Evolutionary conservation across 208 protist species (phyloP), one percentile per base, ranked within the genome.

Genomic region (Lotmaria passim): DNA sequence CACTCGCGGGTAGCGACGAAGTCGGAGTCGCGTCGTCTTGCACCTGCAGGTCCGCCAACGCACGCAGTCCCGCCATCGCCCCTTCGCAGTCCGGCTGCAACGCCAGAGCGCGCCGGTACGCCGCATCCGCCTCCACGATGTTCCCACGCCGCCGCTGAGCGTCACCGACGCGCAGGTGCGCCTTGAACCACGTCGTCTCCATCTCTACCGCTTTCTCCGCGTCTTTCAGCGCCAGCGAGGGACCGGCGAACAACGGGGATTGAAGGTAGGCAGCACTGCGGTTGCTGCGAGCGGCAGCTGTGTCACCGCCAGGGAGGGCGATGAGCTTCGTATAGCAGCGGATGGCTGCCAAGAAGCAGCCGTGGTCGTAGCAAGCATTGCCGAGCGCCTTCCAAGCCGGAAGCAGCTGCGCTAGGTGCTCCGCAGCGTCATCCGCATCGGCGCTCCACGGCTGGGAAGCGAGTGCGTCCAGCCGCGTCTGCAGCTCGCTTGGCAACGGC

Each of bases 101-200:
- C 46, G 71, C 60, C 39, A 95, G 56, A 5, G 86, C 87, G 30
- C 78, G 58, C 17, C 84, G 65, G 52, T 97, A 98, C 0, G 85
- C 81, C 15, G 41, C 72, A n/a, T 91, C 73, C 10, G 94, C 94
- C 72, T 85, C 85, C 17, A 84, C 88, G 57, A 97, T 96, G 57
- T 98, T 81, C 47, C 91, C 85, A 6, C 93, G 93, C 64, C 88
- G 93, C 73, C 96, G 96, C 30, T 91, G 82, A 15, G 82, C 86
- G 52, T 98, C 97, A 5, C 73, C 92, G 10, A 93, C 68, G 51
- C 94, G 87, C 5, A 93, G 63, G 52, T 94, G 83, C n/a, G 76
- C 88, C 69, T 97, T 97, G 53, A 82, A 87, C 92, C 93, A 97
- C 55, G 55, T 68, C 26, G 84, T 66, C 24, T 91, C 83, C 33